Conservation (phyloP, 164 flowering plant genomes). For the Aristolochia fimbriata region DNA sequence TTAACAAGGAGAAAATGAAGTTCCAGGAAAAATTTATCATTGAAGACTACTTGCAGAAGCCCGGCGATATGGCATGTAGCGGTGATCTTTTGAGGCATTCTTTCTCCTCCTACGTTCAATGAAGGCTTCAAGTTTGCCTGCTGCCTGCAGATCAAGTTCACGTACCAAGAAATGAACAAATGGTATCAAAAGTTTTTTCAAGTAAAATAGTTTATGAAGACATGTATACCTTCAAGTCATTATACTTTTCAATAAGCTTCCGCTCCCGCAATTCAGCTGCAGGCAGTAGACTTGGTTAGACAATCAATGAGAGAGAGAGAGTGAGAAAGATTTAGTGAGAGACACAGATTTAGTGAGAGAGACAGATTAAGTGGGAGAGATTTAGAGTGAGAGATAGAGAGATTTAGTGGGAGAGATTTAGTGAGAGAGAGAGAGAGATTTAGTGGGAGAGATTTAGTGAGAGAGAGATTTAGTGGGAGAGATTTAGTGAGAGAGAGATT, state of each 20-base stretch:
- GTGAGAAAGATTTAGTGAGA: conserved; percentile 3
- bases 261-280: conserved; percentile 75
- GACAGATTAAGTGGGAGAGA: too few species aligned
- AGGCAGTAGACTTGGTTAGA: conserved; percentile 10
- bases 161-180: conserved; percentile 1
- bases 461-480: too few species aligned
- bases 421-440: too few species aligned
- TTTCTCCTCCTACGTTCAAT: conserved; percentile 65
- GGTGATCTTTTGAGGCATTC: conserved; percentile 86
- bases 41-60: conserved; percentile 16
- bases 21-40: background rate
- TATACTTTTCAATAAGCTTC: conserved; percentile 51
- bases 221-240: conserved; percentile 57
- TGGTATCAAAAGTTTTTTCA: background rate
- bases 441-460: too few species aligned
- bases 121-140: conserved; percentile 79
- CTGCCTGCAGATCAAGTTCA: conserved; percentile 27
- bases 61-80: conserved; percentile 74
- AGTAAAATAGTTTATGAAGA: background rate
- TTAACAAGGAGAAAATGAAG: too few species aligned
- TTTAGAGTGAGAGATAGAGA: too few species aligned
- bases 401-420: too few species aligned
- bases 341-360: conserved; percentile 3
- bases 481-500: too few species aligned
- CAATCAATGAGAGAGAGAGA: background rate